Evolutionary conservation across 805 yeast species (phyloP).

Genomic region (Metschnikowia kofuensis): DNA sequence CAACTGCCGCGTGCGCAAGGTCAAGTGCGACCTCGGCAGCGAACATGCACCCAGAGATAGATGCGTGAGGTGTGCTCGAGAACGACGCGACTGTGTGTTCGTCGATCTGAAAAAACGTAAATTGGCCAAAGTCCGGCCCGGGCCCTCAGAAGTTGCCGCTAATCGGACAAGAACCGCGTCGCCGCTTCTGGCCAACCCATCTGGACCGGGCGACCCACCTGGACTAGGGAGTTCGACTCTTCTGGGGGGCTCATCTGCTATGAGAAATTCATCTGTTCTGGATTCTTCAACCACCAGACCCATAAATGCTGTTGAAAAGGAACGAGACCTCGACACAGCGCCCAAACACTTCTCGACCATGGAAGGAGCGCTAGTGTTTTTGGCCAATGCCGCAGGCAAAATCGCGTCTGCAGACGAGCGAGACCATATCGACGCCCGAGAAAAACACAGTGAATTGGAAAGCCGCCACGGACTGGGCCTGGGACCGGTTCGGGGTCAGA

Average conservation of each 20-base stretch:
- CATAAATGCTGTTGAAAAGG: not conserved
- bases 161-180: not conserved
- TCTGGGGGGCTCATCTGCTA: too few relatives aligned
- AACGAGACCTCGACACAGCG: not conserved
- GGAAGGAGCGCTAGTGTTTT: constrained; percentile 64
- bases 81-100: constrained; percentile 76
- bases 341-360: constrained; percentile 37
- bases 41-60: constrained; percentile 70
- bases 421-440: constrained; percentile 54
- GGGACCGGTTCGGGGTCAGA: not conserved
- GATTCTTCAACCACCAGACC: too few relatives aligned
- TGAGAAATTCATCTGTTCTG: too few relatives aligned
- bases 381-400: constrained; percentile 78
- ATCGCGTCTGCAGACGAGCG: constrained; percentile 67
- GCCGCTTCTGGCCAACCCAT: not conserved
- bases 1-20: constrained; percentile 80
- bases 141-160: not conserved
- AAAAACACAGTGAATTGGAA: constrained; percentile 48
- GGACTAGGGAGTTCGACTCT: too few relatives aligned
- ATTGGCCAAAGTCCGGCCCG: constrained; percentile 5
- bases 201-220: too few relatives aligned
- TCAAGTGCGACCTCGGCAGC: constrained; percentile 82
- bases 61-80: constrained; percentile 81
- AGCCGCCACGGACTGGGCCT: not conserved
- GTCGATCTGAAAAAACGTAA: constrained; percentile 30